These are phyloP conservation scores for Peniophora sp. DNA, from an alignment of 1,284 basidiomycete species.

Conservation along the genomic window DNA sequence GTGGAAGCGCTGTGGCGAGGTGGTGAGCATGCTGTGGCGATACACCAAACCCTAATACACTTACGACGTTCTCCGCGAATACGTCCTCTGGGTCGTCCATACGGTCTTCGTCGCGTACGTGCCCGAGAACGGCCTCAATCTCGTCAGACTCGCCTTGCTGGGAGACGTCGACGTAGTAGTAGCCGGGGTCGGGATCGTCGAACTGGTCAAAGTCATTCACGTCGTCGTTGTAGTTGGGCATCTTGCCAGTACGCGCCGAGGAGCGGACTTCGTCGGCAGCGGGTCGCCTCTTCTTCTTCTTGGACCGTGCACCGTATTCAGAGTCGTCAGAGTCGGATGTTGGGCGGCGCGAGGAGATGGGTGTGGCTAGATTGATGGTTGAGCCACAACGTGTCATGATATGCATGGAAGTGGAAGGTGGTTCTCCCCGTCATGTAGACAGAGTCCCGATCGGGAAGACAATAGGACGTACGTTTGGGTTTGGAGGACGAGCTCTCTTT, in stretches of 20 bases:
- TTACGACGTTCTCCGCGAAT: conserved; percentile 80
- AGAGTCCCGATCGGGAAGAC: conserved; percentile 1
- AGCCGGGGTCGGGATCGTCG: conserved; percentile 49
- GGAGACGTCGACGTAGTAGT: conserved; percentile 43
- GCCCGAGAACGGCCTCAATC: conserved; percentile 81
- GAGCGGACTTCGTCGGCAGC: conserved; percentile 67
- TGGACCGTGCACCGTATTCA: conserved; percentile 78
- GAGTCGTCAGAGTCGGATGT: conserved; percentile 73
- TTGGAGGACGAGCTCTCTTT: conserved; percentile 35
- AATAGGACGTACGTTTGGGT: conserved; percentile 45
- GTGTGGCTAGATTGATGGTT: conserved; percentile 13
- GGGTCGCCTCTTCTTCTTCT: conserved; percentile 67
- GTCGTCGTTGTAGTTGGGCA: conserved; percentile 82
- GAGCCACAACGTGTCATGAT: conserved; percentile 1
- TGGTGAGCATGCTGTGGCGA: conserved; percentile 8
- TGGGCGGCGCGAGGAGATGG: conserved; percentile 41
- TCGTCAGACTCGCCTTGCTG: conserved; percentile 74
- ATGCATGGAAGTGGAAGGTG: background rate
- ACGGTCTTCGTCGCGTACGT: conserved; percentile 74
- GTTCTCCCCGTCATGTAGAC: conserved; percentile 4
- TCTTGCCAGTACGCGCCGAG: conserved; percentile 72
- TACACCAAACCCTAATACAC: conserved; percentile 20
- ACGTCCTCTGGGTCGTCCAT: conserved; percentile 71
- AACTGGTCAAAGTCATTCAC: conserved; percentile 77
- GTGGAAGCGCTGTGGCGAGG: conserved; percentile 68